Base-by-base conservation (phyloP, 148 eudicot species). In the Bassia scoparia region DNA sequence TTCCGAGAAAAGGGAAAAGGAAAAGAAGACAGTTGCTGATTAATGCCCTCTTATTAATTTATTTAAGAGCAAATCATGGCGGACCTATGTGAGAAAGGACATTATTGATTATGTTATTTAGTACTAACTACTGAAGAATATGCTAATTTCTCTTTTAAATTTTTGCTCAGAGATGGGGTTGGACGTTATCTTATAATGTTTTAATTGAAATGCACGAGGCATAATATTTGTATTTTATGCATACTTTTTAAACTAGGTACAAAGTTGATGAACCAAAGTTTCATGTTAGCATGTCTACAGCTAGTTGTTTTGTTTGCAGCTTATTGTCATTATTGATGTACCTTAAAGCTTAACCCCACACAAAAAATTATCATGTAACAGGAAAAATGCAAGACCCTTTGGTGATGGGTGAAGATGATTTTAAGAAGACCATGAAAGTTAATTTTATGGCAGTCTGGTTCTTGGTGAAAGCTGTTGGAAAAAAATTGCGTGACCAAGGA, bases 381-480 rank as follows among this genome's bases (percentile, higher is more conserved):
- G 98, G 96, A 60, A 88, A 91, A 77, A 88, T 87, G 85, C 90
- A 87, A 80, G 91, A 88, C 67, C 90, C 90, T 74, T 77, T 94
- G 69, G 52, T 73, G 71, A 67, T 88, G 74, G 71, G 77, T 31
- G 96, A 85, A 79, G 82, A 78, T 67, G 97, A 94, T 74, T 91
- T 91, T 75, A 94, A 84, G 77, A 91, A 87, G 82, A 87, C 83
- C 43, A 80, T 88, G 21, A 88, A 85, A 75, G 73, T 83, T 75
- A 91, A 94, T 73, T 88, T 91, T 38, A 87, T 84, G 88, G 86
- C 96, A 29, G 84, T 86, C 58, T 94, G 97, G 96, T 94, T 80
- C 80, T 76, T 91, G 35, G 78, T 91, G 70, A 88, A 91, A 82
- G 87, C 93, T 27, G 91, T 91, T 71, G 93, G 87, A 14, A 81